Base-by-base conservation (phyloP, 441 rosid species). In the Gossypium gossypioides region DNA sequence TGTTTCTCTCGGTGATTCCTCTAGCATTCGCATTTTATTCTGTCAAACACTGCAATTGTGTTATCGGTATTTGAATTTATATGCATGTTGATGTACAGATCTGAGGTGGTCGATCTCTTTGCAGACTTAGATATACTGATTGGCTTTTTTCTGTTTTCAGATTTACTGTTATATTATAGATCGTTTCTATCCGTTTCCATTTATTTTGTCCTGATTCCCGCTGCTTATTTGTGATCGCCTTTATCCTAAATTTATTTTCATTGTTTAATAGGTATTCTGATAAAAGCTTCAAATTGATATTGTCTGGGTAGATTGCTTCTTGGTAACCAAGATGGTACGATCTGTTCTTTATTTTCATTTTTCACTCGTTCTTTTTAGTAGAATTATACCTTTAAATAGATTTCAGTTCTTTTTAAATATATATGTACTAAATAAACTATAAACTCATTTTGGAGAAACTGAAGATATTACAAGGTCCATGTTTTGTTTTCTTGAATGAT, bases 291-390 rank as follows among this genome's bases (percentile, higher is more conserved):
- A 40, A 48, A 46, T 50, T 24, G 67, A 19, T 58, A 1, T 42
- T 25, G 4, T 2, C 63, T 72, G 13, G 54, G 16, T 72, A 25
- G 52, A 32, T 71, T 58, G 69, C 48, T 72, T 51, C 71, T 54
- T 15, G n/a, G 13, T 64, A 34, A 40, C 21, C 63, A 73, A 73
- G 40, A 73, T 73, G 76, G 76, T 73, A 73, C 22, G 66, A 37
- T 73, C 16, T 65, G 12, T 24, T 50, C 18, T 52, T 21, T 52
- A 3, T 73, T 10, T 64, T 64, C n/a, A 3, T 54, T 73, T 66
- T 22, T 22, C 55, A 22, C 3, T 46, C 2, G 40, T 62, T 24
- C 59, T 2, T 25, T 29, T 9, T 65, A 9, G 37, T 19, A 7
- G 65, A 6, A 40, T 3, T 71, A 4, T n/a, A 2, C 13, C 24